Evolutionary conservation across 225 moss, liverwort and hornwort species (phyloP).

Genomic region (Physcomitrium patens): DNA sequence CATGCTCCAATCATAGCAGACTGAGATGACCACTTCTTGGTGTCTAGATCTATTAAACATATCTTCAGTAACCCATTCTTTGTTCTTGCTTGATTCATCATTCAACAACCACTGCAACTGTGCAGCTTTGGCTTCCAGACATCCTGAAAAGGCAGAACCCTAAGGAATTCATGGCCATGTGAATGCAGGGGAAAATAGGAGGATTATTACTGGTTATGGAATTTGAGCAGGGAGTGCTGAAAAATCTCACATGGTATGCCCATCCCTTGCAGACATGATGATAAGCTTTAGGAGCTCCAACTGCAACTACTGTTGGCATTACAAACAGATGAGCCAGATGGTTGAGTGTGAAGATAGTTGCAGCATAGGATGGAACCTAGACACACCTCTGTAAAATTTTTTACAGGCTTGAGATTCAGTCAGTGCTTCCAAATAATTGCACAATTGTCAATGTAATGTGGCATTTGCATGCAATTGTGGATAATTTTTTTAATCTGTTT

Average conservation of each 20-base stretch:
- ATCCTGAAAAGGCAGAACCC: neutral
- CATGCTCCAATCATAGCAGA: too few species aligned
- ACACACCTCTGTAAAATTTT: slow-evolving; percentile 19
- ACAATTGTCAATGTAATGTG: slow-evolving; percentile 15
- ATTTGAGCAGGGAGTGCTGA: slow-evolving; percentile 43
- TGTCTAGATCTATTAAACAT: too few species aligned
- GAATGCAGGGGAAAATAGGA: slow-evolving; percentile 48
- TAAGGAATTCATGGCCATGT: slow-evolving; percentile 1
- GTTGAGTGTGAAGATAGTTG: neutral
- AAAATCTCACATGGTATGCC: slow-evolving; percentile 44
- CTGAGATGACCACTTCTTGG: too few species aligned
- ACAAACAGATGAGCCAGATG: neutral
- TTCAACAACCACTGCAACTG: neutral
- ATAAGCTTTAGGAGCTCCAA: slow-evolving; percentile 7
- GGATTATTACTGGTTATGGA: slow-evolving; percentile 61
- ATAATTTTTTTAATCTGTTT: slow-evolving; percentile 12
- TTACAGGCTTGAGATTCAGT: slow-evolving; percentile 17
- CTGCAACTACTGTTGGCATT: slow-evolving; percentile 2
- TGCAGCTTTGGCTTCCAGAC: neutral
- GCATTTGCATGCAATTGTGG: slow-evolving; percentile 6
- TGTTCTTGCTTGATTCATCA: too few species aligned
- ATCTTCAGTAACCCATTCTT: too few species aligned
- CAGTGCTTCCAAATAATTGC: slow-evolving; percentile 14
- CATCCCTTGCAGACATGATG: slow-evolving; percentile 23
- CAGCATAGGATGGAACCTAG: slow-evolving; percentile 18